Evolutionary conservation across 345 rosid genomes (phyloP).

Genomic region (Lagerstroemia speciosa): DNA sequence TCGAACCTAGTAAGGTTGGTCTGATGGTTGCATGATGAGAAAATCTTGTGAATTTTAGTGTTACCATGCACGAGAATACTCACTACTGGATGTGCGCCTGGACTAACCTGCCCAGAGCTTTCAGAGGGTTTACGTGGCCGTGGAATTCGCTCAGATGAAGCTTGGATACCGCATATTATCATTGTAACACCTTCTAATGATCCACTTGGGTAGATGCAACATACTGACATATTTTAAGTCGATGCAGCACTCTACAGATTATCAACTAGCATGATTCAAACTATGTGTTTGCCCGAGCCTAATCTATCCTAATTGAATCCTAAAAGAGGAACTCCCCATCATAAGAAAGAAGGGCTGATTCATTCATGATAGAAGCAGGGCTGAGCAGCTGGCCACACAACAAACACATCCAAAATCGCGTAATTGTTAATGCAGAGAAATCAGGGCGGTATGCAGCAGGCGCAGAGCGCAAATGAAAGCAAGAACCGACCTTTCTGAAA

Average conservation of each 20-base stretch:
- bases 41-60: no score
- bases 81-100: no score
- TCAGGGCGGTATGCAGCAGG: neutral
- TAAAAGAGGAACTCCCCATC: neutral
- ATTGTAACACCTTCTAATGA: no score
- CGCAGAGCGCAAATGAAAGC: neutral
- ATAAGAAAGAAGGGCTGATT: neutral
- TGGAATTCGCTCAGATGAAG: no score
- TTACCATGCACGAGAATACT: no score
- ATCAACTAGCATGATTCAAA: neutral
- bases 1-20: neutral
- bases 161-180: no score
- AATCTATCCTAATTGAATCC: neutral
- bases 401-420: neutral
- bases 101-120: no score
- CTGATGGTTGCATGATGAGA: no score
- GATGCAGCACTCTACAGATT: neutral
- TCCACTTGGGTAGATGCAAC: neutral
- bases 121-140: no score
- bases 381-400: neutral
- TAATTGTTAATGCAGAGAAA: neutral
- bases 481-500: constrained; percentile 52
- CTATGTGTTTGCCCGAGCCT: neutral
- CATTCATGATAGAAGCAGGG: neutral
- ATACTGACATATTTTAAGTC: neutral